A percentile compares a stretch with the other conserved stretches of the same genome.
phyloP scores from a whole-genome alignment of 2,329 filamentous ascomycete genomes.

The Penicillium sp. region DNA sequence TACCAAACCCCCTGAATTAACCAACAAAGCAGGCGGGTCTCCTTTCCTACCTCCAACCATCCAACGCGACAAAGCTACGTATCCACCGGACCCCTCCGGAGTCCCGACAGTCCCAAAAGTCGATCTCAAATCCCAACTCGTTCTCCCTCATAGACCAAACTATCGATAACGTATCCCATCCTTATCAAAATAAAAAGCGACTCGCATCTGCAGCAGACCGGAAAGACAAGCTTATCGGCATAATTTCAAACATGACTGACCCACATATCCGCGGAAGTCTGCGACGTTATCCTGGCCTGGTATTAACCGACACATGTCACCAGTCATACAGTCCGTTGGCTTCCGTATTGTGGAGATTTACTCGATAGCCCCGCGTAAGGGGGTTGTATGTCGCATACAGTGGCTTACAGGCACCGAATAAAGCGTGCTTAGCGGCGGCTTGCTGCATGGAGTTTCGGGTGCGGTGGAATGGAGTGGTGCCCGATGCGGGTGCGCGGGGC shows the following conservation, averaged over 20 bases:
- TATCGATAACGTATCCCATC: not conserved
- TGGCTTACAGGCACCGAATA: not conserved
- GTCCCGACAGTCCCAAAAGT: not conserved
- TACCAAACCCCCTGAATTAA: not conserved
- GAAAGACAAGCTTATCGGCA: not conserved
- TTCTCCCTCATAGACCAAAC: not conserved
- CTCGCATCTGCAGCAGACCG: not conserved
- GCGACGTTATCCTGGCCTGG: not conserved
- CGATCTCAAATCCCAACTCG: not conserved
- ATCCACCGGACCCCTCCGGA: not conserved
- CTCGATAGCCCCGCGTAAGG: not conserved
- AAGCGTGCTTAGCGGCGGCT: slow-evolving; percentile 2
- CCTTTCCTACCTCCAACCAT: not conserved
- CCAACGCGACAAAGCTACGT: not conserved
- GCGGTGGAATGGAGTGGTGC: not conserved
- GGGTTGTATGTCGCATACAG: not conserved
- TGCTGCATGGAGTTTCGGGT: slow-evolving; percentile 3
- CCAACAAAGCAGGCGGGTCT: not conserved
- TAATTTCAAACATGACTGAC: not conserved
- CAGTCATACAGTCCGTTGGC: not conserved
- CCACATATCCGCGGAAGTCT: not conserved
- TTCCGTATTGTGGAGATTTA: not conserved
- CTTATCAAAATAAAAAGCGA: not conserved
- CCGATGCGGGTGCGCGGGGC: not conserved
- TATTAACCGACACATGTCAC: not conserved